Evolutionary conservation across 306 rosid genomes (phyloP).

Genomic region (Pueraria montana): DNA sequence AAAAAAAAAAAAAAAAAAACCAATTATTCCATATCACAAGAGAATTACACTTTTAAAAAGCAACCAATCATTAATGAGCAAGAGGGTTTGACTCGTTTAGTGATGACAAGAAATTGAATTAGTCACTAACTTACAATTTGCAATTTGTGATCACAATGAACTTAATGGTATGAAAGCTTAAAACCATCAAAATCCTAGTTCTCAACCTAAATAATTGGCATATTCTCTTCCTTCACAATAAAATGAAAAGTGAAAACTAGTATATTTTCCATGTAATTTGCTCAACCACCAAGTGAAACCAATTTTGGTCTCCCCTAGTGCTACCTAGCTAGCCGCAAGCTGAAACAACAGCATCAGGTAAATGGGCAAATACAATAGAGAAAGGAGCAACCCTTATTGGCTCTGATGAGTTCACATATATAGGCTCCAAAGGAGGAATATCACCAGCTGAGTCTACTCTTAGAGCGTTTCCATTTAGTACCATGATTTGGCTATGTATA

Average conservation of each 20-base stretch:
- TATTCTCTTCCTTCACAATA: conserved; percentile 27
- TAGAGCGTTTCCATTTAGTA: conserved; percentile 76
- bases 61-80: not conserved
- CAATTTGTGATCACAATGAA: conserved; percentile 12
- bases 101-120: conserved; percentile 2
- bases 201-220: not conserved
- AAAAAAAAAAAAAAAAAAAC: too few species aligned
- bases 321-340: conserved; percentile 64
- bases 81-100: not conserved
- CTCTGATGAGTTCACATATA: conserved; percentile 60
- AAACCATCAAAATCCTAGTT: conserved; percentile 9
- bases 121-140: conserved; percentile 7
- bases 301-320: conserved; percentile 42
- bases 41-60: not conserved
- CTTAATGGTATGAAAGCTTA: not conserved
- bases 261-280: conserved; percentile 25
- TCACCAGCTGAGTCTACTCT: conserved; percentile 65
- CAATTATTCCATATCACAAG: not conserved
- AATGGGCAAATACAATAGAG: conserved; percentile 85
- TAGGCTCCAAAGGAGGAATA: conserved; percentile 79
- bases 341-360: conserved; percentile 67
- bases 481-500: conserved; percentile 81
- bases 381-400: conserved; percentile 74
- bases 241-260: conserved; percentile 28
- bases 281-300: conserved; percentile 50